Conservation (phyloP, 805 yeast species). For the Hanseniaspora singularis region DNA sequence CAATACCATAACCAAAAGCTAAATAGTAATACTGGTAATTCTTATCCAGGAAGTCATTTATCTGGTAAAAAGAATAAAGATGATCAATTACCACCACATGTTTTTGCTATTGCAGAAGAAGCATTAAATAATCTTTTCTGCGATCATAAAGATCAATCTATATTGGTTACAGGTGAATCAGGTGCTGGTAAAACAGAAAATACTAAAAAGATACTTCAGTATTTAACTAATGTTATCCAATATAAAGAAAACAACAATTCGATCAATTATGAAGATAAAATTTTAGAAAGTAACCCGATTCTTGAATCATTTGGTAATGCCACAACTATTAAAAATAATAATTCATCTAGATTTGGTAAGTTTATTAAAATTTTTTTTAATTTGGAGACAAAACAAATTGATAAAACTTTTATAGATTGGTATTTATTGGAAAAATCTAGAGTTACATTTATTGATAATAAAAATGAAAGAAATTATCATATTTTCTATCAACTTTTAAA, state of each 20-base stretch:
- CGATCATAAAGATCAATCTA: conserved; percentile 69
- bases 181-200: conserved; percentile 99
- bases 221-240: conserved; percentile 64
- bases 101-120: conserved; percentile 77
- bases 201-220: conserved; percentile 88
- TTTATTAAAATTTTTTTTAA: conserved; percentile 78
- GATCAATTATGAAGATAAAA: conserved; percentile 61
- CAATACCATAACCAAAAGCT: conserved; percentile 37
- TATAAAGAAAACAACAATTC: conserved; percentile 13
- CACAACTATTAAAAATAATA: conserved; percentile 83
- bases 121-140: conserved; percentile 66
- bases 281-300: conserved; percentile 88
- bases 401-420: conserved; percentile 91
- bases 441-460: conserved; percentile 57
- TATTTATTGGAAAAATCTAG: conserved; percentile 87
- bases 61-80: not conserved
- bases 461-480: conserved; percentile 81
- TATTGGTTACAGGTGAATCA: conserved; percentile 94
- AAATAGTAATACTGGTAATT: conserved; percentile 17
- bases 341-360: conserved; percentile 94
- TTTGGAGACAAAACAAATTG: conserved; percentile 42
- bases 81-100: conserved; percentile 53
- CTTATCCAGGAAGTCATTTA: too few species aligned
- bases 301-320: conserved; percentile 95
- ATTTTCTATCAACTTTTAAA: conserved; percentile 75